Conservation (phyloP, 345 rosid species). For the Angophora floribunda region DNA sequence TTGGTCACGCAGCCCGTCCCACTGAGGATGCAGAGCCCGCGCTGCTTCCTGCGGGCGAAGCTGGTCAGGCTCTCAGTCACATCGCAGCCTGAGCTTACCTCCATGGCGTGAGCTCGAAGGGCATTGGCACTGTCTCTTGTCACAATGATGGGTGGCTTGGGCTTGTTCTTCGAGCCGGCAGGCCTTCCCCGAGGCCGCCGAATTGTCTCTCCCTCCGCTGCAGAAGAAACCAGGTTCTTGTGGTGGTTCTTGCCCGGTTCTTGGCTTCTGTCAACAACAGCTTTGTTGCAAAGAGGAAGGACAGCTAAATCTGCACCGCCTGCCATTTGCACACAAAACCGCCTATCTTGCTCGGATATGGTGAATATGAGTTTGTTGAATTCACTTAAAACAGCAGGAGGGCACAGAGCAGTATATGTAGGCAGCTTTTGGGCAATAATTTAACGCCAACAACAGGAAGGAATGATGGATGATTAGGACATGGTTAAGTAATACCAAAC, state of each 20-base stretch:
- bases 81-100: constrained; percentile 87
- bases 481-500: constrained; percentile 65
- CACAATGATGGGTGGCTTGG: constrained; percentile 88
- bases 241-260: constrained; percentile 27
- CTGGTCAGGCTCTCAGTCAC: constrained; percentile 59
- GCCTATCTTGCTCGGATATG: neutral
- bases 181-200: constrained; percentile 92
- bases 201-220: constrained; percentile 35
- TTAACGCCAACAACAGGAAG: constrained; percentile 44
- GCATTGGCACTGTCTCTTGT: constrained; percentile 84
- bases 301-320: constrained; percentile 35
- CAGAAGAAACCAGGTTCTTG: constrained; percentile 34
- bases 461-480: constrained; percentile 78
- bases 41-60: constrained; percentile 80
- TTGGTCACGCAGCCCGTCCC: constrained; percentile 86
- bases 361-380: neutral
- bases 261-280: constrained; percentile 32
- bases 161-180: constrained; percentile 89
- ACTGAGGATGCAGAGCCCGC: constrained; percentile 70
- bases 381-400: neutral
- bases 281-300: constrained; percentile 30
- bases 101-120: constrained; percentile 80
- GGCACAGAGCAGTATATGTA: constrained; percentile 40
- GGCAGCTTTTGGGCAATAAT: constrained; percentile 24
- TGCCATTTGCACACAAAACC: constrained; percentile 28